These are phyloP conservation scores for Termitomyces sp. DNA, from an alignment of 768 basidiomycete genomes.

Conservation along the genomic window DNA sequence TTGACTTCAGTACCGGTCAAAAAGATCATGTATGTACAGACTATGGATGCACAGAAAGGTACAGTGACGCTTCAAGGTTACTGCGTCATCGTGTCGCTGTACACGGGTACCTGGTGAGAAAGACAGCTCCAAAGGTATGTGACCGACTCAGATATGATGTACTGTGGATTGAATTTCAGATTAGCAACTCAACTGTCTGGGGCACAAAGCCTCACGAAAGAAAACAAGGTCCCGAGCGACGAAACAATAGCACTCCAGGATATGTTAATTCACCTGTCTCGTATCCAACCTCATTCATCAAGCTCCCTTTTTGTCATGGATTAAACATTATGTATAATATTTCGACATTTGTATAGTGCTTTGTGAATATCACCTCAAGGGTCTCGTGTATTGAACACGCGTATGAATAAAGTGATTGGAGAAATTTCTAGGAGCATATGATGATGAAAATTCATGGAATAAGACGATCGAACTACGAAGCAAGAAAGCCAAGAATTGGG, in stretches of 20 bases:
- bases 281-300: background rate
- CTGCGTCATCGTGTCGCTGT: conserved; percentile 15
- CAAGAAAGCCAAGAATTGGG: too few relatives aligned
- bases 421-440: background rate
- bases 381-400: background rate
- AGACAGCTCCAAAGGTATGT: conserved; percentile 14
- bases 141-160: background rate
- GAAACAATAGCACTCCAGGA: background rate
- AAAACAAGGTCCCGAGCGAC: background rate
- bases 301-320: background rate
- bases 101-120: conserved; percentile 15
- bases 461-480: too few relatives aligned
- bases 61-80: conserved; percentile 19
- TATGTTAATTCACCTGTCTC: background rate
- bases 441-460: background rate
- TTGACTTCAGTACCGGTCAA: conserved; percentile 13
- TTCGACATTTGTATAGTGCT: background rate
- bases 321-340: background rate
- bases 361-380: background rate
- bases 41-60: conserved; percentile 10
- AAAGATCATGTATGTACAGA: conserved; percentile 12
- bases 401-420: background rate
- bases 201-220: background rate
- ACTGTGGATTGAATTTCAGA: background rate
- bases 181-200: conserved; percentile 6